phyloP scores from a whole-genome alignment of 2,329 filamentous ascomycete genomes.

The Cordyceps cateniannulata region DNA sequence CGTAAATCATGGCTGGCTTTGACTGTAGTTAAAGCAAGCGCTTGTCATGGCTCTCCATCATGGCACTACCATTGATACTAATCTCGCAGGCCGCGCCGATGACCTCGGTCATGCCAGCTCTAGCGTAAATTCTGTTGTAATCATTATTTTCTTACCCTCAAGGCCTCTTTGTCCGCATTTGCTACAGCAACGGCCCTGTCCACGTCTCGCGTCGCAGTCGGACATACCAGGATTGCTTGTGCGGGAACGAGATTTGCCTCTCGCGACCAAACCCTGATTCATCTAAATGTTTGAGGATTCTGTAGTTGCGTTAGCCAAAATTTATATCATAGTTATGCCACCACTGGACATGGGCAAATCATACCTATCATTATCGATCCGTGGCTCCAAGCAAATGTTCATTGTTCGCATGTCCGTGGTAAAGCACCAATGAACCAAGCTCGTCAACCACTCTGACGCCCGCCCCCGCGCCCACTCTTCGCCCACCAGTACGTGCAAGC shows the following conservation, averaged over 20 bases:
- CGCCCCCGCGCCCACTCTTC: conserved; percentile 85
- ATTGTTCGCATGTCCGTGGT: conserved; percentile 73
- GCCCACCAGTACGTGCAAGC: conserved; percentile 81
- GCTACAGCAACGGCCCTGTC: conserved; percentile 58
- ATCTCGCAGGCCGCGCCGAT: not conserved
- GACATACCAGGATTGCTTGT: conserved; percentile 88
- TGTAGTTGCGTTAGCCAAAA: conserved; percentile 15
- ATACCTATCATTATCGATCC: conserved; percentile 84
- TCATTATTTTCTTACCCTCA: not conserved
- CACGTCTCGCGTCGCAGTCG: conserved; percentile 74
- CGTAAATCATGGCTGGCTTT: not conserved
- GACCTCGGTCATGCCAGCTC: not conserved
- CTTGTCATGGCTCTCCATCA: too few relatives aligned
- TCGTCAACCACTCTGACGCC: conserved; percentile 77
- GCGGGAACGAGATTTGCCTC: conserved; percentile 77
- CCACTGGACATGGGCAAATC: not conserved
- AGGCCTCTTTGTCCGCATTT: not conserved
- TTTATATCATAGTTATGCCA: not conserved
- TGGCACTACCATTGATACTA: not conserved
- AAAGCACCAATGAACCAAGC: conserved; percentile 81
- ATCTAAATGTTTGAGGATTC: conserved; percentile 55
- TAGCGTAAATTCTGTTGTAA: not conserved
- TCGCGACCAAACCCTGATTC: conserved; percentile 78
- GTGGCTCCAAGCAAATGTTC: conserved; percentile 77
- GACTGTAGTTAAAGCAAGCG: not conserved